Percentiles rank a stretch among this genome's conserved stretches.
Conservation (phyloP, 2,329 filamentous ascomycete species). For the Didymella exigua region DNA sequence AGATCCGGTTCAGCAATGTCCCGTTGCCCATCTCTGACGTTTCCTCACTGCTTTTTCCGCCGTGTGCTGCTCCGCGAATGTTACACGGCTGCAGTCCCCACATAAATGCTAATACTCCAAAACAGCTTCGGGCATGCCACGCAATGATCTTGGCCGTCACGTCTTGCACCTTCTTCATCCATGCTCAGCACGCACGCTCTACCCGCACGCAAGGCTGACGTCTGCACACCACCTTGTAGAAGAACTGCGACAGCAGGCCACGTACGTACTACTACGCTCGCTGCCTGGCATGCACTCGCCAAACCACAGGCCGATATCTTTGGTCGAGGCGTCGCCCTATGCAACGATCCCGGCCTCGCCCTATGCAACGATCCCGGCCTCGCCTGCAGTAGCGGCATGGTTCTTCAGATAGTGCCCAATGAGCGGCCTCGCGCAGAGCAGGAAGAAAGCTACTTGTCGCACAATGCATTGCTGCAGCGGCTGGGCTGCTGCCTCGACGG, state of each 20-base stretch:
- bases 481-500: conserved; percentile 9
- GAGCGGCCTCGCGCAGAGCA: conserved; percentile 17
- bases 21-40: conserved; percentile 49
- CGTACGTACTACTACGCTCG: conserved; percentile 22
- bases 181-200: conserved; percentile 12
- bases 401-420: conserved; percentile 28
- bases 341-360: conserved; percentile 21
- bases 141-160: conserved; percentile 3
- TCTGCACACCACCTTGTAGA: conserved; percentile 9
- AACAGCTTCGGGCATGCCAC: conserved; percentile 11
- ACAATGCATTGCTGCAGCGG: conserved; percentile 25
- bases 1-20: neutral
- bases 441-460: conserved; percentile 26
- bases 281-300: conserved; percentile 29
- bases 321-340: conserved; percentile 18
- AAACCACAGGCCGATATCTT: conserved; percentile 20
- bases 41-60: conserved; percentile 58
- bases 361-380: conserved; percentile 20
- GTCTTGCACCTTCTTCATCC: conserved; percentile 9
- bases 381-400: conserved; percentile 24
- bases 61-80: conserved; percentile 53
- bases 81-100: conserved; percentile 10
- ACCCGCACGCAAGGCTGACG: conserved; percentile 29
- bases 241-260: conserved; percentile 29
- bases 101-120: conserved; percentile 9